These are phyloP conservation scores for Sambucus nigra DNA, from an alignment of 129 eudicot genomes.

Conservation along the genomic window DNA sequence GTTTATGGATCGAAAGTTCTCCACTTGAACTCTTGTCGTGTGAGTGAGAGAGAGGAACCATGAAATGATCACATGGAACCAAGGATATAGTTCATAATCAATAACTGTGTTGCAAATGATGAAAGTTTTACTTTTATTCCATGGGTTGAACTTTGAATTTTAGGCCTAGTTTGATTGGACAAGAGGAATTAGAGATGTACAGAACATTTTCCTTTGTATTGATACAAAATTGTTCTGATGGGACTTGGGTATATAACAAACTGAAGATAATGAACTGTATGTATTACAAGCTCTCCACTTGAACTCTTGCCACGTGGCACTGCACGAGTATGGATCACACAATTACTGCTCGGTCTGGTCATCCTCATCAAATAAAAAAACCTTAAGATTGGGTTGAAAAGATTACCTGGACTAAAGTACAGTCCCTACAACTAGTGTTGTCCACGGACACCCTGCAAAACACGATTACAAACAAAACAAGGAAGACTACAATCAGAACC, in stretches of 20 bases:
- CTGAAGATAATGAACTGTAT: background rate
- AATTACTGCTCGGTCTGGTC: background rate
- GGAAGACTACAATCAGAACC: constrained; percentile 6
- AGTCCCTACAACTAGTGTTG: constrained; percentile 58
- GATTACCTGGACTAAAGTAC: constrained; percentile 83
- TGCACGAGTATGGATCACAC: background rate
- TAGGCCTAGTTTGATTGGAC: no score
- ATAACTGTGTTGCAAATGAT: no score
- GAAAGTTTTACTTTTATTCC: no score
- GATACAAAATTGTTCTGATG: background rate
- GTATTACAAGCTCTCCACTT: background rate
- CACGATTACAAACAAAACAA: constrained; percentile 3
- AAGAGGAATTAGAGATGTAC: no score
- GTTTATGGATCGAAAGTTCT: background rate
- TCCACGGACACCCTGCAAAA: constrained; percentile 74
- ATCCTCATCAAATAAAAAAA: background rate
- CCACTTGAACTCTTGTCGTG: background rate
- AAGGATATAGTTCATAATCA: no score
- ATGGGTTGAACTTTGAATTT: no score
- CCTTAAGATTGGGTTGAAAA: background rate
- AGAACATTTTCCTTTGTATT: background rate
- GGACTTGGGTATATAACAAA: background rate
- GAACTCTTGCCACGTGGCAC: constrained; percentile 4
- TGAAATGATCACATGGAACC: no score
- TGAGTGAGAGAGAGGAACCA: no score